Conservation (phyloP, 2,329 filamentous ascomycete genomes). For the Fusarium caatingaense region DNA sequence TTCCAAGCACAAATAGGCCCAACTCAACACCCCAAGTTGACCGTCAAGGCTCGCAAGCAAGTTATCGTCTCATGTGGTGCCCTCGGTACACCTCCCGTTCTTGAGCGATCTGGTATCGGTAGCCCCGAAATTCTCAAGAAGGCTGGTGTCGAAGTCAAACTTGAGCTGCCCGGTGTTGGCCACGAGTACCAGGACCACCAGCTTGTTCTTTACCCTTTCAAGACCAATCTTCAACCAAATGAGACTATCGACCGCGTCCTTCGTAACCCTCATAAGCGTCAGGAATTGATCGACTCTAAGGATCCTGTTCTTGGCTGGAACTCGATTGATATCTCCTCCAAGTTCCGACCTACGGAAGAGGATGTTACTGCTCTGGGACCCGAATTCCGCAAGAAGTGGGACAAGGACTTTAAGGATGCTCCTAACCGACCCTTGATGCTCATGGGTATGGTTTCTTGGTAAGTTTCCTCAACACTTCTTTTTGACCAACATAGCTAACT, state of each 20-base stretch:
- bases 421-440: constrained; percentile 62
- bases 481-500: background rate
- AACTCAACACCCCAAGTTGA: constrained; percentile 23
- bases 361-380: constrained; percentile 65
- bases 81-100: constrained; percentile 64
- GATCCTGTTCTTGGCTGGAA: constrained; percentile 68
- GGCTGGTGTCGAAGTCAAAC: constrained; percentile 58
- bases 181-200: constrained; percentile 67
- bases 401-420: constrained; percentile 61
- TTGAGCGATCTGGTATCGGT: constrained; percentile 74
- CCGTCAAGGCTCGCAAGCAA: constrained; percentile 45
- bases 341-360: constrained; percentile 64
- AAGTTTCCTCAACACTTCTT: background rate
- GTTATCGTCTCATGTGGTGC: constrained; percentile 58
- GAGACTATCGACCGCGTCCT: constrained; percentile 63
- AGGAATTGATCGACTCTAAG: constrained; percentile 58
- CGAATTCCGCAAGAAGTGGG: constrained; percentile 65
- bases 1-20: constrained; percentile 36
- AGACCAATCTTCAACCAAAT: constrained; percentile 43
- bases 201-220: constrained; percentile 64
- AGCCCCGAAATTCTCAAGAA: constrained; percentile 59
- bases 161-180: constrained; percentile 64
- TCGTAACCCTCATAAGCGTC: constrained; percentile 59
- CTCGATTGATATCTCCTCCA: constrained; percentile 64
- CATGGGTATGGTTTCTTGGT: constrained; percentile 49